Evolutionary conservation across 371 early-diverging fungal genomes (phyloP).

Genomic region (Mortierella sp.): DNA sequence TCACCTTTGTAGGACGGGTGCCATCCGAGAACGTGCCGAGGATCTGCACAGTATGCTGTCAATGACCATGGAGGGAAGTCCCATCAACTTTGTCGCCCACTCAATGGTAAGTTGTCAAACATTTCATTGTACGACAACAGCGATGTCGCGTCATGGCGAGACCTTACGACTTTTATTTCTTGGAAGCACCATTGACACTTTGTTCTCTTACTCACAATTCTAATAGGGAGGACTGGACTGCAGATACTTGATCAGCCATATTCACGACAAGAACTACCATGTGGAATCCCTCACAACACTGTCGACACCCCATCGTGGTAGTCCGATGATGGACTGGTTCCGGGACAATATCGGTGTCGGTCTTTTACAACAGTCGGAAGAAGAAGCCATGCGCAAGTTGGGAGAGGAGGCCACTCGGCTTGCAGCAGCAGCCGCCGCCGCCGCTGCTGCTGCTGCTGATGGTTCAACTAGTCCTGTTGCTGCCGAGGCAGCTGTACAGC

Average conservation of each 20-base stretch:
- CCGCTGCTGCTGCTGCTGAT: background rate
- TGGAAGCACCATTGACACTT: background rate
- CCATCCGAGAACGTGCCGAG: conserved; percentile 83
- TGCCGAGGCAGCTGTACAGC: background rate
- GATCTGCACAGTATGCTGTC: conserved; percentile 79
- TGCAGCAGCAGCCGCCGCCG: conserved; percentile 18
- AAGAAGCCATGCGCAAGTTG: conserved; percentile 43
- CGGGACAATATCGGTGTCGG: conserved; percentile 81
- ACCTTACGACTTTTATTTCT: conserved; percentile 1
- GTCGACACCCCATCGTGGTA: conserved; percentile 94
- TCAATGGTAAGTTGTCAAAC: conserved; percentile 82
- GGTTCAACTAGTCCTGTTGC: background rate
- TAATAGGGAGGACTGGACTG: conserved; percentile 88
- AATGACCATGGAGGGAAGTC: conserved; percentile 63
- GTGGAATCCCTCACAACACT: conserved; percentile 87
- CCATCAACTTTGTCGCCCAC: conserved; percentile 90
- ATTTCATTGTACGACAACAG: background rate
- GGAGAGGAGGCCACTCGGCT: conserved; percentile 29
- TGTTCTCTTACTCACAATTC: background rate
- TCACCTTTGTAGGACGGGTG: conserved; percentile 67
- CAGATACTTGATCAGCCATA: conserved; percentile 85
- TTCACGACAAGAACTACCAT: conserved; percentile 71
- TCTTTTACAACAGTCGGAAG: conserved; percentile 36
- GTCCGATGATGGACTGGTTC: conserved; percentile 93
- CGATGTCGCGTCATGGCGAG: background rate